Base-by-base conservation (phyloP, 331 rosid genomes). In the Quercus phellos region DNA sequence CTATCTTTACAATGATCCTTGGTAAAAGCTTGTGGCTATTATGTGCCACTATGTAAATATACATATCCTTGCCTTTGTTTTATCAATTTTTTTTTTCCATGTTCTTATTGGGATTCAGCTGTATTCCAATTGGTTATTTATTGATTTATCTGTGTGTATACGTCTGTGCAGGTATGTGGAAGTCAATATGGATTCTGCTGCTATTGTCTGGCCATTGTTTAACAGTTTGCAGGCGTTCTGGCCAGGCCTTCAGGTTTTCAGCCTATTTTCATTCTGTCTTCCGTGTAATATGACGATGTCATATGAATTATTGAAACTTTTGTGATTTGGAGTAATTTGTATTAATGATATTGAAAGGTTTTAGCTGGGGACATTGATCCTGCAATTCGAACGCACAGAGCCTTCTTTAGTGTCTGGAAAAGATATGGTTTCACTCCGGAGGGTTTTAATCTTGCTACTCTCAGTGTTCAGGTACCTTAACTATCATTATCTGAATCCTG, bases 171-270 rank as follows among this genome's bases (percentile, higher is more conserved):
- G 98, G 98, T 94, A 92, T 80, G 97, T 94, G 54, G 98, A 94
- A 84, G 98, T 94, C 73, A 94, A 94, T 81, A 94, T 94, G 99
- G 99, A 94, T 74, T 88, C 99, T 29, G 97, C 94, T 74, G 93
- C 97, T 79, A 84, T 94, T 12, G 98, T 94, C 75, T 94, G 98
- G 98, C 97, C 98, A 60, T 79, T 94, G 73, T 94, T 92, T 83
- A 94, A 94, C 87, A 94, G 99, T 84, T 87, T 94, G 85, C 99
- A 94, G 88, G 99, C 99, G 51, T 94, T 94, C 87, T 94, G 98
- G 98, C 98, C 98, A 5, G 98, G 98, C 77, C 97, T 94, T 84
- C 98, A 94, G 98, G 98, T 94, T 90, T 80, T 58, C 27, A 42
- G 29, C 87, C 58, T 74, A 68, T 72, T 43, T n/a, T 29, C 58